phyloP scores from a whole-genome alignment of 805 yeast genomes.

The Yamadazyma insecticola region DNA sequence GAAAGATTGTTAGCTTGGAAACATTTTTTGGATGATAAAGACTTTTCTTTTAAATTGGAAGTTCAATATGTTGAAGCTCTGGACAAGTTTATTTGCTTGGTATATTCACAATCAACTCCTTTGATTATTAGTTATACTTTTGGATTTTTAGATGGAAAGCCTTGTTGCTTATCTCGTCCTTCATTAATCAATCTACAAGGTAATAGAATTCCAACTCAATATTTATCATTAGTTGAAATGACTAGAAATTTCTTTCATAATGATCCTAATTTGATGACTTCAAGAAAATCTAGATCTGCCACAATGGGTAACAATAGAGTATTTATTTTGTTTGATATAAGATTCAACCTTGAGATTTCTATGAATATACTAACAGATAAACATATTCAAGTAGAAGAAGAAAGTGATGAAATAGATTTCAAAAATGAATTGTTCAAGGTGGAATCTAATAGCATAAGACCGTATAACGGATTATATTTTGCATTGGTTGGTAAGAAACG shows the following conservation, averaged over 20 bases:
- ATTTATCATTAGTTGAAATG: slow-evolving; percentile 3
- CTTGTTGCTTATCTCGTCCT: slow-evolving; percentile 20
- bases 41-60: slow-evolving; percentile 46
- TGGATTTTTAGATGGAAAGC: slow-evolving; percentile 21
- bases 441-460: slow-evolving; percentile 1
- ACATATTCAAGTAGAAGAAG: neutral
- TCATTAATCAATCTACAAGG: slow-evolving; percentile 7
- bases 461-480: slow-evolving; percentile 3
- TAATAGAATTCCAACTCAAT: slow-evolving; percentile 8
- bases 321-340: slow-evolving; percentile 7
- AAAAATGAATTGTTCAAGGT: neutral
- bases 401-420: slow-evolving; percentile 4
- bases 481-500: slow-evolving; percentile 2
- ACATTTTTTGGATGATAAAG: slow-evolving; percentile 55
- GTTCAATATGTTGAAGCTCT: slow-evolving; percentile 21
- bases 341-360: slow-evolving; percentile 7
- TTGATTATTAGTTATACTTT: slow-evolving; percentile 28
- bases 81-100: slow-evolving; percentile 17
- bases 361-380: slow-evolving; percentile 6
- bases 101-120: slow-evolving; percentile 26
- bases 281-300: neutral
- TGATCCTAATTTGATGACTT: neutral
- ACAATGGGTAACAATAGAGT: no score
- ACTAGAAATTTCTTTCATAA: no score
- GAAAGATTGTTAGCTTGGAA: slow-evolving; percentile 64